A percentile compares a stretch with the other conserved stretches of the same genome.
Evolutionary conservation across 306 rosid species (phyloP).

Genomic region (Cucurbita argyrosperma): DNA sequence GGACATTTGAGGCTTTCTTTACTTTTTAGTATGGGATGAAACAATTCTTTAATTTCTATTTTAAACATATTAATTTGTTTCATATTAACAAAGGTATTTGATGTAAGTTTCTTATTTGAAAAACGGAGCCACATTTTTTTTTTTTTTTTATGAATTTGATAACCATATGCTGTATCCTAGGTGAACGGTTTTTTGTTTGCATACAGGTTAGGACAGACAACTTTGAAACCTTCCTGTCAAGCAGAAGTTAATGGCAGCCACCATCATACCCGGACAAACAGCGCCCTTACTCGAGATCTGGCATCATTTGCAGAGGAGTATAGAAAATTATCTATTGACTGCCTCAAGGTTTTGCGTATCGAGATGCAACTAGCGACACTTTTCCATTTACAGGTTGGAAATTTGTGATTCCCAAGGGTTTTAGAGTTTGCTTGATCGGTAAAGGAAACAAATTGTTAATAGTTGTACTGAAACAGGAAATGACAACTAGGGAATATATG

Average conservation of each 20-base stretch:
- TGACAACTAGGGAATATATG: constrained; percentile 76
- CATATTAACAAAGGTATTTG: background rate
- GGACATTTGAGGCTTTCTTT: background rate
- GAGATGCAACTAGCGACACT: constrained; percentile 96
- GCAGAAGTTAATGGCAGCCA: constrained; percentile 27
- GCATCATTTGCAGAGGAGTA: constrained; percentile 86
- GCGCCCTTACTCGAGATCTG: constrained; percentile 52
- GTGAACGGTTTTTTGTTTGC: constrained; percentile 3
- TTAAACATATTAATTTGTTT: background rate
- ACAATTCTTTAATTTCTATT: background rate
- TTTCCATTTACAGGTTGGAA: constrained; percentile 90
- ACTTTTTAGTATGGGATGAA: background rate
- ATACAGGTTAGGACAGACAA: constrained; percentile 65
- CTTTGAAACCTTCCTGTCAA: constrained; percentile 40
- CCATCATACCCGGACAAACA: constrained; percentile 33
- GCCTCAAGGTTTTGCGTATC: constrained; percentile 84
- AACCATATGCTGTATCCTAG: constrained; percentile 4
- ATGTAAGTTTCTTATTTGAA: background rate
- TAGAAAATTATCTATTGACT: constrained; percentile 83
- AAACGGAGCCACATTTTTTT: background rate
- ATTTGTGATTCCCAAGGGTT: background rate
- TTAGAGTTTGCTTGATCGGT: background rate
- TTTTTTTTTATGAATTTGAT: background rate
- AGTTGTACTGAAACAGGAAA: constrained; percentile 53
- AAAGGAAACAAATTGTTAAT: constrained; percentile 9